A percentile compares a stretch with the other conserved stretches of the same genome.
These are phyloP conservation scores for Erythrophleum ivorense DNA, from an alignment of 331 rosid species.

Conservation along the genomic window DNA sequence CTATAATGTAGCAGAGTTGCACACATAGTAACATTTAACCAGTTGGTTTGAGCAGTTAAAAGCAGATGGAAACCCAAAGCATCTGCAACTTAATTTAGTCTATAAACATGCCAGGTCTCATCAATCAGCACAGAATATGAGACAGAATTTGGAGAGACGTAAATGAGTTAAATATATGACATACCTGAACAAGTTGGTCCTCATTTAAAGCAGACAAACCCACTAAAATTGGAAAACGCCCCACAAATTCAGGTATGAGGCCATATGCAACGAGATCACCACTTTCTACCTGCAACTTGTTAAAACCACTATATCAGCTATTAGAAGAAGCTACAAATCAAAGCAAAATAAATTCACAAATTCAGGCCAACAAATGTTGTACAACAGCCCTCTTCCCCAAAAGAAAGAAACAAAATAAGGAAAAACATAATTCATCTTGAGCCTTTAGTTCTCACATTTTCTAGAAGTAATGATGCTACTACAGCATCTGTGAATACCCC, in stretches of 20 bases:
- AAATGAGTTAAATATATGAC: conserved; percentile 11
- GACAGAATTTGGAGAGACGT: conserved; percentile 14
- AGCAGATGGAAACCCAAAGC: not conserved
- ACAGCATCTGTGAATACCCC: conserved; percentile 53
- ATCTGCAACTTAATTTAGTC: not conserved
- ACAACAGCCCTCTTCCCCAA: not conserved
- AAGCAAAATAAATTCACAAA: conserved; percentile 17
- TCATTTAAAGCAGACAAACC: conserved; percentile 69
- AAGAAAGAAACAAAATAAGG: conserved; percentile 19
- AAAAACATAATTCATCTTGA: conserved; percentile 5
- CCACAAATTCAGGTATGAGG: conserved; percentile 78
- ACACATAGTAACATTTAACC: not conserved
- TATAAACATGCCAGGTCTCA: not conserved
- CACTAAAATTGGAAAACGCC: conserved; percentile 73
- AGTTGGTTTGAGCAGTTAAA: not conserved
- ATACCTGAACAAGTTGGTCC: conserved; percentile 73
- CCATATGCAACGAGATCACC: conserved; percentile 73
- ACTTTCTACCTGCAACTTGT: conserved; percentile 67
- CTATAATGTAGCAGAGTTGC: not conserved
- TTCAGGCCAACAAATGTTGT: not conserved
- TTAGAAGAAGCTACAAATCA: conserved; percentile 30
- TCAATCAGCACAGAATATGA: not conserved
- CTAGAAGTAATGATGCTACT: conserved; percentile 64
- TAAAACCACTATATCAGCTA: conserved; percentile 27
- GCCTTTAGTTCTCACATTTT: conserved; percentile 61